Evolutionary conservation across 352 stramenopile genomes (phyloP), one percentile per base, ranked within the genome.

Genomic region (Phytophthora ramorum): DNA sequence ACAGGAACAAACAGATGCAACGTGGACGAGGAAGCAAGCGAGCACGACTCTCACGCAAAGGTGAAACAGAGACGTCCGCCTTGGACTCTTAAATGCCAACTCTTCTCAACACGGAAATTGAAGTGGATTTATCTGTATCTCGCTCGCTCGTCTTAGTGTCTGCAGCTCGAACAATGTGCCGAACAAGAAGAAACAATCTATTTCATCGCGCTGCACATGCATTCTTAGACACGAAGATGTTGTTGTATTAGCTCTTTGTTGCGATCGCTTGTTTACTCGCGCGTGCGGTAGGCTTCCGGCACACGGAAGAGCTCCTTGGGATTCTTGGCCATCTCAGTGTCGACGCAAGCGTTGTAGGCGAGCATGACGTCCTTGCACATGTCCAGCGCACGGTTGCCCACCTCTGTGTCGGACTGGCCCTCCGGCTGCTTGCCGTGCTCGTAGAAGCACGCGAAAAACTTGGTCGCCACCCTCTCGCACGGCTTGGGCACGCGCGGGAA

Each of bases 401-500:
- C 74, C 34, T 91, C 80, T 8, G 84, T 63, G 66, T 91, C 79
- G 17, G 66, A 71, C 65, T 76, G 48, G 43, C 77, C 82, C 51
- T 76, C 66, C 2, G 72, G 70, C 65, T 91, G 83, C 71, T 93
- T 95, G 66, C 87, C 87, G 50, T 95, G 66, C 57, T 86, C 75
- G 72, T 95, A 91, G 51, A 95, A 90, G 63, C 87, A 95, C 48
- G 76, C 69, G 62, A 95, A 95, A 74, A 95, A 95, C 38, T 65
- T 71, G 48, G 85, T 81, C 26, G 85, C 76, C 50, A 74, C 81
- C 52, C 78, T 81, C 66, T 92, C 82, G 68, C 87, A 95, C 37
- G 75, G 71, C 40, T 84, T 81, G 2, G 87, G 82, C 28, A 93
- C 83, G 43, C 85, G 83, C 34, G 87, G 87, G 68, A 95, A 95